Evolutionary conservation across 1,284 basidiomycete species (phyloP).

Genomic region (Gymnopus androsaceus): DNA sequence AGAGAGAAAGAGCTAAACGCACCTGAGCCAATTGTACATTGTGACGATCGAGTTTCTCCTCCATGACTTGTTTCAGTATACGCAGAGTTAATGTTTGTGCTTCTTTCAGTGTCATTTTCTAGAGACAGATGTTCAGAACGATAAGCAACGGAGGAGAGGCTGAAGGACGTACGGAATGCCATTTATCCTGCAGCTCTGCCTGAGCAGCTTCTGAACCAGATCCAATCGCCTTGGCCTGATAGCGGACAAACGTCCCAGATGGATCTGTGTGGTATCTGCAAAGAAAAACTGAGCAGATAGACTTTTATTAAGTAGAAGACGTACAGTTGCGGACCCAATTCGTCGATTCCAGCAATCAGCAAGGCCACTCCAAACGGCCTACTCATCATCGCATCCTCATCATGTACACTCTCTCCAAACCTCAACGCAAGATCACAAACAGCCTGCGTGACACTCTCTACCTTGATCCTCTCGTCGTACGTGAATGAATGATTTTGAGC

Average conservation of each 20-base stretch:
- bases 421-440: slow-evolving; percentile 97
- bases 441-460: slow-evolving; percentile 96
- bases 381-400: slow-evolving; percentile 99
- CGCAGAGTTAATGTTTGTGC: slow-evolving; percentile 86
- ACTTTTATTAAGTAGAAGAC: slow-evolving; percentile 24
- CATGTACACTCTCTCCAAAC: slow-evolving; percentile 98
- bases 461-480: slow-evolving; percentile 96
- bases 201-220: slow-evolving; percentile 98
- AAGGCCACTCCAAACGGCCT: slow-evolving; percentile 98
- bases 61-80: slow-evolving; percentile 99
- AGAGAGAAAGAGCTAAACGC: slow-evolving; percentile 24
- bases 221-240: slow-evolving; percentile 98
- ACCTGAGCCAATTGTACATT: slow-evolving; percentile 98
- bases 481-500: slow-evolving; percentile 95
- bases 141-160: neutral
- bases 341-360: slow-evolving; percentile 95
- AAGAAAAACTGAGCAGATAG: slow-evolving; percentile 16
- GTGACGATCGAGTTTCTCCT: slow-evolving; percentile 97
- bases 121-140: neutral
- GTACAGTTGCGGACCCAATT: slow-evolving; percentile 93
- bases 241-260: slow-evolving; percentile 96
- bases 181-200: slow-evolving; percentile 96
- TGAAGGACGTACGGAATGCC: slow-evolving; percentile 79
- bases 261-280: slow-evolving; percentile 95
- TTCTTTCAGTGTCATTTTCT: slow-evolving; percentile 93